Evolutionary conservation across 495 filamentous ascomycete genomes (phyloP).

Genomic region (Penicillium cosmopolitanum): DNA sequence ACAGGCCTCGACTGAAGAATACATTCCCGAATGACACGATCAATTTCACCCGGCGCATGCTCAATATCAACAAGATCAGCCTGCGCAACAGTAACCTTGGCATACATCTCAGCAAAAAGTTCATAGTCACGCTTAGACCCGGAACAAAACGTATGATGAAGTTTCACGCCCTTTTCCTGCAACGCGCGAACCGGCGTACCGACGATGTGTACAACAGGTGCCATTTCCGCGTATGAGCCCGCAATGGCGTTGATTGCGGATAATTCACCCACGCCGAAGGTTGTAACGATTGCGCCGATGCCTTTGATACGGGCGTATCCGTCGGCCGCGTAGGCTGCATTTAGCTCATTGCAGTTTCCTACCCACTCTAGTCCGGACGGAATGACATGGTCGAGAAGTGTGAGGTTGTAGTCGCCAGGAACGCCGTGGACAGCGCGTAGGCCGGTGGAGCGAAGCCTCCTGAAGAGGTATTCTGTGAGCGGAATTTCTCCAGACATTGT

Average conservation of each 20-base stretch:
- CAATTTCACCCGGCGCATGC: slow-evolving; percentile 37
- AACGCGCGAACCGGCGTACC: slow-evolving; percentile 40
- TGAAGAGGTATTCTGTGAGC: slow-evolving; percentile 20
- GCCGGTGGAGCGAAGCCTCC: slow-evolving; percentile 11
- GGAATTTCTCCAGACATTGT: slow-evolving; percentile 5
- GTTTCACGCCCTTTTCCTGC: background rate
- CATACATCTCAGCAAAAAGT: slow-evolving; percentile 18
- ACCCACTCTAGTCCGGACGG: slow-evolving; percentile 66
- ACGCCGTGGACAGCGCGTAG: slow-evolving; percentile 14
- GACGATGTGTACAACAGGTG: slow-evolving; percentile 78
- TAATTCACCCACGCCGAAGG: slow-evolving; percentile 76
- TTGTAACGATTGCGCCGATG: slow-evolving; percentile 71
- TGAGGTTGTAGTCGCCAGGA: slow-evolving; percentile 73
- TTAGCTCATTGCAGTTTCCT: slow-evolving; percentile 76
- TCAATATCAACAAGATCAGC: slow-evolving; percentile 32
- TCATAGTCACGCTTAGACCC: slow-evolving; percentile 6
- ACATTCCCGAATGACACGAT: slow-evolving; percentile 37
- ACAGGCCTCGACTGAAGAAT: slow-evolving; percentile 42
- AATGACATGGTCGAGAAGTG: slow-evolving; percentile 64
- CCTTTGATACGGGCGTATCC: slow-evolving; percentile 73
- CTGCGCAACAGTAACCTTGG: slow-evolving; percentile 39
- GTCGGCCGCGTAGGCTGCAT: slow-evolving; percentile 77
- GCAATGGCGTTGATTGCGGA: slow-evolving; percentile 71
- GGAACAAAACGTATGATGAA: slow-evolving; percentile 16
- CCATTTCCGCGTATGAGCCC: slow-evolving; percentile 69